Conservation (phyloP, 257 asterid genomes). For the Buddleja alternifolia region DNA sequence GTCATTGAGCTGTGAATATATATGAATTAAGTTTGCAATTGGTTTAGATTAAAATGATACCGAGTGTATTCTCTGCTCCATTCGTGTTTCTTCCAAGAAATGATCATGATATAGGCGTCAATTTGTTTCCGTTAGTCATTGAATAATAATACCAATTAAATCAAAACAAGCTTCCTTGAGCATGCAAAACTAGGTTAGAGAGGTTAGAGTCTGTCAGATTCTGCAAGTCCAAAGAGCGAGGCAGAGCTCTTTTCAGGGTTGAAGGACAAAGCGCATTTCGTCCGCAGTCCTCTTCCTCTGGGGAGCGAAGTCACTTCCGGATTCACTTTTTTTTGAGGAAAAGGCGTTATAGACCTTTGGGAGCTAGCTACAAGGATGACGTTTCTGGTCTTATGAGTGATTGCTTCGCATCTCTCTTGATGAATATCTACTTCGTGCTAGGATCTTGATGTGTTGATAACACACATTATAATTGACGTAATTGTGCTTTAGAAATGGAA, state of each 20-base stretch:
- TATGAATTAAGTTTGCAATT: constrained; percentile 13
- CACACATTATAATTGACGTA: no score
- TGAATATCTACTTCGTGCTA: no score
- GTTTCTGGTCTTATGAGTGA: not conserved
- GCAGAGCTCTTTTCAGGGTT: no score
- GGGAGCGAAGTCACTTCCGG: no score
- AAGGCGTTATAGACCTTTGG: not conserved
- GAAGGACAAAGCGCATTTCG: no score
- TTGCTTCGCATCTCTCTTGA: not conserved
- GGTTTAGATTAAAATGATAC: constrained; percentile 5
- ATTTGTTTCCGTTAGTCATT: not conserved
- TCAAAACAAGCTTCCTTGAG: not conserved
- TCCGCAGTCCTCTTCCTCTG: no score
- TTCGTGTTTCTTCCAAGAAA: not conserved
- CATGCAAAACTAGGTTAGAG: constrained; percentile 10
- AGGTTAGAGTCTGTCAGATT: not conserved
- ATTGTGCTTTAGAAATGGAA: not conserved
- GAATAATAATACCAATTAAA: not conserved
- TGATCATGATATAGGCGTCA: constrained; percentile 1
- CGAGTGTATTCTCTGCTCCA: not conserved
- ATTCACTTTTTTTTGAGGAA: no score
- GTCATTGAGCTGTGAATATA: constrained; percentile 13
- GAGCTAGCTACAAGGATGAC: not conserved
- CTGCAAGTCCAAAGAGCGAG: constrained; percentile 8
- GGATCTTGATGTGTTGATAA: not conserved